Conservation (phyloP, 352 stramenopile genomes). For the Elongisporangium anandrum region DNA sequence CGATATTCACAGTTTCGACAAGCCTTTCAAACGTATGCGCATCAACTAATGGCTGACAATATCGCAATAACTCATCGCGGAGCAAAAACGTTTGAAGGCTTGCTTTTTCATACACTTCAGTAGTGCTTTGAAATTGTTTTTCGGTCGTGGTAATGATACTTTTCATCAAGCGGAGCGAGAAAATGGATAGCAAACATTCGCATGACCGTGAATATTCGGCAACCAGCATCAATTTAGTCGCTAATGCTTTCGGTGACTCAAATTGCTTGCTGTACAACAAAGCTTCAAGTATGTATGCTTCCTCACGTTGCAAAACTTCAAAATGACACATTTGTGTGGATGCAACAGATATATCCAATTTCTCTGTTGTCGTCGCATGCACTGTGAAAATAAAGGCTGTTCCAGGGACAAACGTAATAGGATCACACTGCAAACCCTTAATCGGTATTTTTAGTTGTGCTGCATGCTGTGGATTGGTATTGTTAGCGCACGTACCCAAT, state of each 20-base stretch:
- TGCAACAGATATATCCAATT: constrained; percentile 22
- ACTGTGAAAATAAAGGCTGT: constrained; percentile 31
- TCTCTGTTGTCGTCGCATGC: constrained; percentile 4
- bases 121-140: constrained; percentile 1
- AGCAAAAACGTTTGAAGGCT: constrained; percentile 11
- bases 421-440: constrained; percentile 17
- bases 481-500: no score
- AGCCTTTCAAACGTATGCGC: not conserved
- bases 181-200: not conserved
- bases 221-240: not conserved
- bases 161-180: constrained; percentile 8
- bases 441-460: constrained; percentile 28
- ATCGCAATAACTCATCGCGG: constrained; percentile 4
- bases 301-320: constrained; percentile 18
- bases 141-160: constrained; percentile 3
- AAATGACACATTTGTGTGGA: constrained; percentile 18
- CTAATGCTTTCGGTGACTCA: not conserved
- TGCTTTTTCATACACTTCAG: constrained; percentile 10
- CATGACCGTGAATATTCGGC: not conserved
- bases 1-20: not conserved
- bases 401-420: constrained; percentile 27
- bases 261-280: constrained; percentile 27
- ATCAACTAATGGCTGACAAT: not conserved
- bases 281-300: constrained; percentile 25
- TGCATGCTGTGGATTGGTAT: constrained; percentile 9